Evolutionary conservation across 1,284 basidiomycete genomes (phyloP), one percentile per base, ranked within the genome.

Genomic region (Apiotrichum domesticum): DNA sequence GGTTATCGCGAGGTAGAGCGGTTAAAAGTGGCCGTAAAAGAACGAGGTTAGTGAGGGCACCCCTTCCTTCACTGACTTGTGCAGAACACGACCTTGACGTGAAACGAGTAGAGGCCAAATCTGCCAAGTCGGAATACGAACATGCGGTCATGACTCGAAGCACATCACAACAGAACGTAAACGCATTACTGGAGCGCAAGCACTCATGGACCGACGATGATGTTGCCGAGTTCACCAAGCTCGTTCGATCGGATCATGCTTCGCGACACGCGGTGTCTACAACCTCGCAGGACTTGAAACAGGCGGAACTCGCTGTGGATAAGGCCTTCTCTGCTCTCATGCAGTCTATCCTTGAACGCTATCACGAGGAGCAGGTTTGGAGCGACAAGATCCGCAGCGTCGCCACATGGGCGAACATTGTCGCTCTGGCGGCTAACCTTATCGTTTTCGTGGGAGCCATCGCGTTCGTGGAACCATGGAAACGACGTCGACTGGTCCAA

Each of bases 291-390:
- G 79, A 79, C 29, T 84, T 88, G 3, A 81, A 83, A 35, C 79
- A 82, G 43, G 81, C 84, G 2, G 93, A 97, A 67, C 80, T 83
- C 46, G 82, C 82, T 1, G 88, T 91, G 21, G 93, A 97, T 66
- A 81, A 82, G 49, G 88, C 87, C 64, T 95, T 96, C 73, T 86
- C 82, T 65, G 85, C 85, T 67, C 81, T 96, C 58, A 89, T 93
- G 85, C 85, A 85, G 57, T 80, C 83, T 3, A 96, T 96, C 66
- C 81, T 97, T n/a, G 67, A 72, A 56, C 69, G 92, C 35, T 97
- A 97, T 73, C 93, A 97, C 77, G 93, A 96, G 75, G 93, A 96
- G 72, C 93, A 97, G 74, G 85, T 95, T 5, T 97, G 93, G 93
- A 91, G 88, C 58, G 93, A 97, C 79, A 97, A 97, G 79, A 95